phyloP scores from a whole-genome alignment of 306 rosid genomes.

The Pterocarpus macrocarpus region DNA sequence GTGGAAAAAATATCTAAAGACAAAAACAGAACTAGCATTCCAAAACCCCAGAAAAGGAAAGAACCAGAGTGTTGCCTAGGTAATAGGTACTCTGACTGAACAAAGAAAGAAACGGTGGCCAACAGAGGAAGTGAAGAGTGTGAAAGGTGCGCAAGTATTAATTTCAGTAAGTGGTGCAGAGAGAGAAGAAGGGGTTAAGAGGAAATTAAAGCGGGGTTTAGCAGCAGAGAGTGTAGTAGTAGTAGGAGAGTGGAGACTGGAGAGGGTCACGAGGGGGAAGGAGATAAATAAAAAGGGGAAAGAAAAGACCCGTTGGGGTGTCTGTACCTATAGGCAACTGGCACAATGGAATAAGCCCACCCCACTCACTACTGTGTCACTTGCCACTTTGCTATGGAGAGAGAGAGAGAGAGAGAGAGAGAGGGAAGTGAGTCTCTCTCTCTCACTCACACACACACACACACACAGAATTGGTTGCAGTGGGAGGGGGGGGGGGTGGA shows the following conservation, averaged over 20 bases:
- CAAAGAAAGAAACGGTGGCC: slow-evolving; percentile 42
- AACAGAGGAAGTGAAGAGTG: slow-evolving; percentile 27
- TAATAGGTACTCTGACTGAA: slow-evolving; percentile 32
- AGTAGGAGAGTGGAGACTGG: neutral
- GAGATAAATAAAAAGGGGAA: slow-evolving; percentile 50
- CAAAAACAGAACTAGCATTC: neutral
- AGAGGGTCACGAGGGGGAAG: slow-evolving; percentile 59
- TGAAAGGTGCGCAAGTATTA: slow-evolving; percentile 3
- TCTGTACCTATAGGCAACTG: slow-evolving; percentile 54
- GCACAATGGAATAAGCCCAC: slow-evolving; percentile 36
- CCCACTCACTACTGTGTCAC: slow-evolving; percentile 9
- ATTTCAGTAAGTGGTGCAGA: slow-evolving; percentile 30
- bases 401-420: slow-evolving; percentile 37
- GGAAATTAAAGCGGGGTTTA: neutral
- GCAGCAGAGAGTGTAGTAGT: neutral
- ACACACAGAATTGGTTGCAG: neutral
- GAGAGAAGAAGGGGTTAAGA: neutral
- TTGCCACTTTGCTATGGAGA: neutral
- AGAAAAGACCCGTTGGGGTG: slow-evolving; percentile 55
- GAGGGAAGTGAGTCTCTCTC: neutral
- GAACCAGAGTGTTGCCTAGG: neutral
- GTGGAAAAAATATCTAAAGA: neutral
- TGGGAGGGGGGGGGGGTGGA: neutral
- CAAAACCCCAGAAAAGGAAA: slow-evolving; percentile 38
- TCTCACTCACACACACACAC: too few species aligned